A percentile compares a stretch with the other conserved stretches of the same genome.
These are phyloP conservation scores for Hemileccinum rubropunctum DNA, from an alignment of 768 basidiomycete genomes.

Conservation along the genomic window DNA sequence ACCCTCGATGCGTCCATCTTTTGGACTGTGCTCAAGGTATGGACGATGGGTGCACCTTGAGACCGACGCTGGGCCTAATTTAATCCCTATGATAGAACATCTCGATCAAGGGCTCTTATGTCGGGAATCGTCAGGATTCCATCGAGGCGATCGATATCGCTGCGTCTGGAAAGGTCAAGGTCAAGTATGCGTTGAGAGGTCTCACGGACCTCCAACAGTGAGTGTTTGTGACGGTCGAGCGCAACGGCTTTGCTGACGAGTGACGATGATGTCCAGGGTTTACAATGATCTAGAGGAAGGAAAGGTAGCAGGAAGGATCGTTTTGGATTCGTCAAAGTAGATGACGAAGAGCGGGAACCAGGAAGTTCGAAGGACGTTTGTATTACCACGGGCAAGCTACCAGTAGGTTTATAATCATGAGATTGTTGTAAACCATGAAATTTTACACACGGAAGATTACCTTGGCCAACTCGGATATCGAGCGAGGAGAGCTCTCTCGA, in stretches of 20 bases:
- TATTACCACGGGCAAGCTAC: too few species aligned
- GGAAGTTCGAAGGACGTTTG: too few species aligned
- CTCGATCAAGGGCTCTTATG: constrained; percentile 36
- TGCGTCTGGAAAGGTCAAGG: constrained; percentile 64
- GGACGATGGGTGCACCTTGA: neutral
- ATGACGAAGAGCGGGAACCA: neutral
- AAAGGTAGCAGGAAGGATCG: constrained; percentile 41
- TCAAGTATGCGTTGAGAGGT: constrained; percentile 44
- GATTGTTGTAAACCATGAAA: too few species aligned
- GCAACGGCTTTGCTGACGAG: neutral
- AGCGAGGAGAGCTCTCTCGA: too few species aligned
- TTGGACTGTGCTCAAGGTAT: constrained; percentile 64
- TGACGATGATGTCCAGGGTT: constrained; percentile 21
- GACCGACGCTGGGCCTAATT: neutral
- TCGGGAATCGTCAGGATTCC: constrained; percentile 81
- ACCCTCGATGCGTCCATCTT: constrained; percentile 62
- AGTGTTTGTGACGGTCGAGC: constrained; percentile 20
- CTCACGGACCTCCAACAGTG: constrained; percentile 53
- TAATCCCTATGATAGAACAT: constrained; percentile 19
- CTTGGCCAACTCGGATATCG: too few species aligned
- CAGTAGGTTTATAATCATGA: too few species aligned
- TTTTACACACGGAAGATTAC: too few species aligned
- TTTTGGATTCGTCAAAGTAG: constrained; percentile 34
- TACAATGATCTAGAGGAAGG: constrained; percentile 41
- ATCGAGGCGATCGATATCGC: constrained; percentile 79